A percentile compares a stretch with the other conserved stretches of the same genome.
phyloP scores from a whole-genome alignment of 1,139 yeast genomes.

The Saccharomyces hybrid region DNA sequence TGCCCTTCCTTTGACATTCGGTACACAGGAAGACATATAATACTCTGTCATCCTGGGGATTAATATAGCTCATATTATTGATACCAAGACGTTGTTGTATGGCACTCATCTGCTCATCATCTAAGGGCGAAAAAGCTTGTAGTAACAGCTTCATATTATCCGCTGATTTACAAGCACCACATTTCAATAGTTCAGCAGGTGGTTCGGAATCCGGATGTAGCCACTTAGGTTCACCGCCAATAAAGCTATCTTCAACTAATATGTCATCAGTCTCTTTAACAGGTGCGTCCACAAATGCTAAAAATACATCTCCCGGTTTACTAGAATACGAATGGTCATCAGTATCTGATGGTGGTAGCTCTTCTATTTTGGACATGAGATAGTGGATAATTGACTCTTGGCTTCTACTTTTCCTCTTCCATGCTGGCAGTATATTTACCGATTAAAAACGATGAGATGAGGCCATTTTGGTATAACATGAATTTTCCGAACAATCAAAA shows the following conservation, averaged over 20 bases:
- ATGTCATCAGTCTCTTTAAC: constrained; percentile 40
- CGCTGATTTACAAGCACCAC: constrained; percentile 52
- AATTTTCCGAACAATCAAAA: neutral
- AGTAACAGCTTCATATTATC: constrained; percentile 56
- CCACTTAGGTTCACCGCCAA: constrained; percentile 71
- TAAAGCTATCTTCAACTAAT: constrained; percentile 62
- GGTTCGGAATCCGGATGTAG: constrained; percentile 53
- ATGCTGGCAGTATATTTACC: neutral
- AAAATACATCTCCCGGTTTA: constrained; percentile 32
- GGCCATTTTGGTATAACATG: neutral
- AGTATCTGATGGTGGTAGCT: constrained; percentile 17
- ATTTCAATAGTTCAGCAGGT: constrained; percentile 41
- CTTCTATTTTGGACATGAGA: constrained; percentile 10
- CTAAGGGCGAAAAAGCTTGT: constrained; percentile 77
- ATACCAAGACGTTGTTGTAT: constrained; percentile 13
- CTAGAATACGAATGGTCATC: constrained; percentile 24
- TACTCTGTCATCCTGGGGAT: constrained; percentile 68
- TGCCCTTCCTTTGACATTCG: constrained; percentile 62
- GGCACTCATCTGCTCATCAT: constrained; percentile 28
- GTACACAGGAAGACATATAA: constrained; percentile 74
- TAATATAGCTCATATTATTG: constrained; percentile 22
- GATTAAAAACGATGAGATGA: neutral
- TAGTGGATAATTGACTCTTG: neutral
- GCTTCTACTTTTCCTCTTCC: neutral
- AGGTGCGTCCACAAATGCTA: constrained; percentile 58